These are phyloP conservation scores for Bruguiera parviflora DNA, from an alignment of 345 rosid species.

Conservation along the genomic window DNA sequence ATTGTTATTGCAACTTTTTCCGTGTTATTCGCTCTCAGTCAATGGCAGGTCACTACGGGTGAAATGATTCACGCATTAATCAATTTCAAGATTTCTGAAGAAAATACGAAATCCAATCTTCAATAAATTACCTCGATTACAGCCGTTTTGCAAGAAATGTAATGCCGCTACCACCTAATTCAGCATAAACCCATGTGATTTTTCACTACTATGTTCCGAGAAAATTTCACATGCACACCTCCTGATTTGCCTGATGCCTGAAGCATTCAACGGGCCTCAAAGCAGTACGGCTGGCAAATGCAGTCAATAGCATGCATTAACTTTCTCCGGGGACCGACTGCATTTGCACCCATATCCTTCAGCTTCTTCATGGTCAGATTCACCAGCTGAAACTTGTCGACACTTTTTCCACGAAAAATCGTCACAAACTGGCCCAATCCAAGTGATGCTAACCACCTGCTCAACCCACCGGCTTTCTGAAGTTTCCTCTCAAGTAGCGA, in stretches of 20 bases:
- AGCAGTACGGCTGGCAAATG: constrained; percentile 62
- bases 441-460: constrained; percentile 66
- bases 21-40: too few species aligned
- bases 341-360: constrained; percentile 90
- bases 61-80: too few species aligned
- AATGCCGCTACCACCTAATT: too few species aligned
- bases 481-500: constrained; percentile 71
- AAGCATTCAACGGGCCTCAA: constrained; percentile 27
- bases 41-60: too few species aligned
- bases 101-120: too few species aligned
- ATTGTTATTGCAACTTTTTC: too few species aligned
- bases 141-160: too few species aligned
- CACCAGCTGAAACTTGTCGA: constrained; percentile 69
- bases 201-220: not conserved
- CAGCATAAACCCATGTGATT: too few species aligned
- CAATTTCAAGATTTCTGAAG: too few species aligned
- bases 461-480: constrained; percentile 72
- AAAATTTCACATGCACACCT: not conserved
- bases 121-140: too few species aligned
- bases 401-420: constrained; percentile 53
- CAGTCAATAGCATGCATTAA: constrained; percentile 90
- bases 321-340: constrained; percentile 93
- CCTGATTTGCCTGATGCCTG: not conserved
- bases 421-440: constrained; percentile 76
- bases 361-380: constrained; percentile 88